Conservation (phyloP, 768 basidiomycete genomes). For the Lentinus brumalis region DNA sequence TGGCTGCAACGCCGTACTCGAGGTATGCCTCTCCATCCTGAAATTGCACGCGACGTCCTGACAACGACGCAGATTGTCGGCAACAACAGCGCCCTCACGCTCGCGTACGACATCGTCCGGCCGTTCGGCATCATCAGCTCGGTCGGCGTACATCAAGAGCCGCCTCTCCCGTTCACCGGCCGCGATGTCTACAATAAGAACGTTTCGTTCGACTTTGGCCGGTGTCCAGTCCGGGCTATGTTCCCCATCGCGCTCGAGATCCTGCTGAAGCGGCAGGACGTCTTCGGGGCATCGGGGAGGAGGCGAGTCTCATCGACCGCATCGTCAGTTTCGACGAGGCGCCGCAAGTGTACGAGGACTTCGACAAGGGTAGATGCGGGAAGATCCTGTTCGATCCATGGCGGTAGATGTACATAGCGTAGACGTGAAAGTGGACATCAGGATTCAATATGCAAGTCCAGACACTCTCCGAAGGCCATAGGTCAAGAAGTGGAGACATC, state of each 20-base stretch:
- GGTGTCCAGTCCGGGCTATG: slow-evolving; percentile 79
- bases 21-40: slow-evolving; percentile 44
- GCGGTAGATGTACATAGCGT: slow-evolving; percentile 26
- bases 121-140: slow-evolving; percentile 77
- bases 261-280: slow-evolving; percentile 67
- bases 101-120: slow-evolving; percentile 71
- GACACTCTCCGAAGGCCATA: too few relatives aligned
- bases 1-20: slow-evolving; percentile 67
- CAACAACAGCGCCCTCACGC: slow-evolving; percentile 58
- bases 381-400: slow-evolving; percentile 81
- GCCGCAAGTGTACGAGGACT: slow-evolving; percentile 58
- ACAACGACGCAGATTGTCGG: slow-evolving; percentile 60
- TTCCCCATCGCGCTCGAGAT: slow-evolving; percentile 72
- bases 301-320: slow-evolving; percentile 64
- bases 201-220: slow-evolving; percentile 77
- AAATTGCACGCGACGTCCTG: too few relatives aligned
- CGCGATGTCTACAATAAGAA: slow-evolving; percentile 72
- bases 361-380: slow-evolving; percentile 72
- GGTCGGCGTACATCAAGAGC: slow-evolving; percentile 69
- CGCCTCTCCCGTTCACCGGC: slow-evolving; percentile 56
- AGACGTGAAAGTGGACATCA: background rate
- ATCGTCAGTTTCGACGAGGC: slow-evolving; percentile 64
- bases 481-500: too few relatives aligned
- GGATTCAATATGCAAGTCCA: too few relatives aligned
- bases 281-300: slow-evolving; percentile 71